These are phyloP conservation scores for Colletotrichum magnum DNA, from an alignment of 2,329 filamentous ascomycete genomes.

Conservation along the genomic window DNA sequence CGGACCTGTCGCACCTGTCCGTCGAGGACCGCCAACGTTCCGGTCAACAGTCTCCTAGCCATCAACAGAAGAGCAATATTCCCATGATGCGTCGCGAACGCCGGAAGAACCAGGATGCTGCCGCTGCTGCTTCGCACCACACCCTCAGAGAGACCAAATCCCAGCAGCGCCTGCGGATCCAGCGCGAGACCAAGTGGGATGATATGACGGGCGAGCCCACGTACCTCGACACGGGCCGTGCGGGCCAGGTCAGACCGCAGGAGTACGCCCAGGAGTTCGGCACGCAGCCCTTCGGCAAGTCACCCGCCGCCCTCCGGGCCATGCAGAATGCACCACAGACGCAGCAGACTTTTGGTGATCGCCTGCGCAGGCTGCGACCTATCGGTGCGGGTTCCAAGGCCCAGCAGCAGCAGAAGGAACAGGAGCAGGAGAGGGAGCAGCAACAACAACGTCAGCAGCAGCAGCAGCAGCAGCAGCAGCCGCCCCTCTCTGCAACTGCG, in stretches of 20 bases:
- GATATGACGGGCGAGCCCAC: conserved; percentile 77
- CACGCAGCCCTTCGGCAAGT: conserved; percentile 38
- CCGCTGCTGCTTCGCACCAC: conserved; percentile 42
- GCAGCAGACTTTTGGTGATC: conserved; percentile 58
- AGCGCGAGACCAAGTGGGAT: conserved; percentile 71
- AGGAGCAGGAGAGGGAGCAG: conserved; percentile 41
- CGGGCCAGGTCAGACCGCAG: conserved; percentile 70
- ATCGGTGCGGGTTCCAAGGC: conserved; percentile 40
- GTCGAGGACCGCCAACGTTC: conserved; percentile 31
- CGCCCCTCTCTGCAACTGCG: conserved; percentile 35
- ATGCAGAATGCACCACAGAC: conserved; percentile 41
- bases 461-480: conserved; percentile 42
- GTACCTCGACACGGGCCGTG: conserved; percentile 66
- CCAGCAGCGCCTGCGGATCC: conserved; percentile 50
- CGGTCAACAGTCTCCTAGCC: conserved; percentile 41
- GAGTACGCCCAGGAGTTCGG: conserved; percentile 58
- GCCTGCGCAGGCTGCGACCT: conserved; percentile 58
- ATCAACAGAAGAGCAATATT: conserved; percentile 59
- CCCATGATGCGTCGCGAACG: conserved; percentile 67
- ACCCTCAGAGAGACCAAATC: conserved; percentile 57
- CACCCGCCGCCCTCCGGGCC: conserved; percentile 44
- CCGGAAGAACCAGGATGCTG: conserved; percentile 59
- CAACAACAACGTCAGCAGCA: conserved; percentile 43
- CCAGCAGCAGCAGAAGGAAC: conserved; percentile 37
- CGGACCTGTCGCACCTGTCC: conserved; percentile 52